These are phyloP conservation scores for Fraxinus sp. DNA, from an alignment of 305 asterid species.

Conservation along the genomic window DNA sequence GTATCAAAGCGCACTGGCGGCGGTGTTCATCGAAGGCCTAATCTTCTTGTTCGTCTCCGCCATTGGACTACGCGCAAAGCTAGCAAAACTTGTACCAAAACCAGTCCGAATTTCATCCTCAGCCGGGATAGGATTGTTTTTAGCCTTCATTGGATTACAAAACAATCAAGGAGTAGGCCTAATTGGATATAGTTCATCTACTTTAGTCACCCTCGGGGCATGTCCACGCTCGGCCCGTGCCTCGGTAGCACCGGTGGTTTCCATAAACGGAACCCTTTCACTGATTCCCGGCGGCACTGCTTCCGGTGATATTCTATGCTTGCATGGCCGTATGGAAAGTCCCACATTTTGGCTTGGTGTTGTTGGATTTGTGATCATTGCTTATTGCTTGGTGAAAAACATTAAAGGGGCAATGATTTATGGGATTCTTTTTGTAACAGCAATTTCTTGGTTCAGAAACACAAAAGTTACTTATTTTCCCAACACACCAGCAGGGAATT, in stretches of 20 bases:
- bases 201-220: slow-evolving; percentile 77
- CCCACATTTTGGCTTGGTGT: slow-evolving; percentile 85
- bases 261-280: slow-evolving; percentile 54
- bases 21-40: slow-evolving; percentile 82
- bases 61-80: slow-evolving; percentile 67
- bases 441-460: slow-evolving; percentile 81
- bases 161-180: slow-evolving; percentile 80
- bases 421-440: slow-evolving; percentile 81
- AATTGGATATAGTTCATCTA: slow-evolving; percentile 71
- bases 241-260: slow-evolving; percentile 56
- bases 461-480: slow-evolving; percentile 76
- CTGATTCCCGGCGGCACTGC: slow-evolving; percentile 61
- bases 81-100: slow-evolving; percentile 75
- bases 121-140: slow-evolving; percentile 82
- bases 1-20: slow-evolving; percentile 76
- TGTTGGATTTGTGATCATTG: slow-evolving; percentile 72
- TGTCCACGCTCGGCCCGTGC: slow-evolving; percentile 67
- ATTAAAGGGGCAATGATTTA: slow-evolving; percentile 90
- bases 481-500: slow-evolving; percentile 49
- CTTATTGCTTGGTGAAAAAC: slow-evolving; percentile 69
- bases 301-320: slow-evolving; percentile 70
- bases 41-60: slow-evolving; percentile 70
- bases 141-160: slow-evolving; percentile 88
- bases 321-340: slow-evolving; percentile 77
- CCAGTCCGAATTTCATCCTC: slow-evolving; percentile 85